Evolutionary conservation across 2,329 filamentous ascomycete genomes (phyloP).

Genomic region (Metarhizium anisopliae): DNA sequence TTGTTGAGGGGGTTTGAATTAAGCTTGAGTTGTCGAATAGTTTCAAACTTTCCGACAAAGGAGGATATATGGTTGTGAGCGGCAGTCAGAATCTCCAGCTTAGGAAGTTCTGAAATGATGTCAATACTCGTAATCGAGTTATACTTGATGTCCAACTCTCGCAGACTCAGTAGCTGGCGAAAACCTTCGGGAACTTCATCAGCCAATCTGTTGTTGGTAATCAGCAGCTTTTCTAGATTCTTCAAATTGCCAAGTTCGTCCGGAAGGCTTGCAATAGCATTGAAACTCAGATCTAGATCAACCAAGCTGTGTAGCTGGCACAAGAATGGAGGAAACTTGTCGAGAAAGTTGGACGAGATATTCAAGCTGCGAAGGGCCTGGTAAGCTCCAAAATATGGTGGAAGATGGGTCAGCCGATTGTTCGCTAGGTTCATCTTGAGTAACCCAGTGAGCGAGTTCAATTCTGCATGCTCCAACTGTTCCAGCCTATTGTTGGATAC

Average conservation of each 20-base stretch:
- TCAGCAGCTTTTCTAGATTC: conserved; percentile 80
- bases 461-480: conserved; percentile 73
- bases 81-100: conserved; percentile 77
- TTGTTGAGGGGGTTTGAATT: conserved; percentile 95
- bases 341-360: conserved; percentile 86
- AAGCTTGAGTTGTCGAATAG: conserved; percentile 73
- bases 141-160: conserved; percentile 90
- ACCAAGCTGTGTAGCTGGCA: conserved; percentile 75
- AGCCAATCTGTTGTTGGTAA: conserved; percentile 85
- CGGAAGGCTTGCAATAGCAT: conserved; percentile 71
- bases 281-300: conserved; percentile 95
- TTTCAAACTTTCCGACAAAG: conserved; percentile 82
- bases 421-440: conserved; percentile 90
- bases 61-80: conserved; percentile 90
- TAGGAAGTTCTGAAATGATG: conserved; percentile 72
- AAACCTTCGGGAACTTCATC: conserved; percentile 68
- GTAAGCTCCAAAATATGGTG: conserved; percentile 75
- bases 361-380: conserved; percentile 74
- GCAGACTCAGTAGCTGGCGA: conserved; percentile 63
- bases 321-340: conserved; percentile 75
- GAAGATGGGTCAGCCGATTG: conserved; percentile 74
- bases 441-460: conserved; percentile 65
- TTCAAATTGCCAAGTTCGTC: conserved; percentile 68
- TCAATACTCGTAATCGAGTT: conserved; percentile 86
- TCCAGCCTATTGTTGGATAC: conserved; percentile 92